phyloP scores from a whole-genome alignment of 345 rosid species.

The Citrus glauca region DNA sequence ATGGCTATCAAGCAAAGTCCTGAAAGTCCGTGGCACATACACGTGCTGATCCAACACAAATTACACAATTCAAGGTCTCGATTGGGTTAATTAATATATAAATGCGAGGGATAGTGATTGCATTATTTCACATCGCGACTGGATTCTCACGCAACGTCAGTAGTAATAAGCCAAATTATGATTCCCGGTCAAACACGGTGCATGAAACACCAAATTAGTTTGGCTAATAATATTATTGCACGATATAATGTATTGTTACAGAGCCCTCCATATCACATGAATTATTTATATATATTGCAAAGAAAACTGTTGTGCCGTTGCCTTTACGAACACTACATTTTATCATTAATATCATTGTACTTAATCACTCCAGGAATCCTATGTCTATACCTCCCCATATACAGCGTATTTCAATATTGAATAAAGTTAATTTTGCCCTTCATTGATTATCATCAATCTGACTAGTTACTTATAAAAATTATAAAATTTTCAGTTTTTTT shows the following conservation, averaged over 20 bases:
- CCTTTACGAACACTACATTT: constrained; percentile 51
- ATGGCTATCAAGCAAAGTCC: constrained; percentile 18
- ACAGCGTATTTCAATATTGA: background rate
- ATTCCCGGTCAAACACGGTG: constrained; percentile 61
- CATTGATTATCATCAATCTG: too few relatives aligned
- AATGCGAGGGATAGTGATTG: background rate
- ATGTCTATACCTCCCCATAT: background rate
- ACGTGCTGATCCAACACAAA: constrained; percentile 37
- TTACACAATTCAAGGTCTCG: constrained; percentile 31
- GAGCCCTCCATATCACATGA: background rate
- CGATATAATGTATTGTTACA: background rate
- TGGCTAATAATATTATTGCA: background rate
- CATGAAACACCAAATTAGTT: constrained; percentile 4
- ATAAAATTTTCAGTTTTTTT: background rate
- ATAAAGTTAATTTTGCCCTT: background rate
- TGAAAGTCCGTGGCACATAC: constrained; percentile 35
- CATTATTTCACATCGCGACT: constrained; percentile 14
- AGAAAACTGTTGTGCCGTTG: constrained; percentile 38
- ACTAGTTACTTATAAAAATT: too few relatives aligned
- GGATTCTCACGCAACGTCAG: constrained; percentile 45
- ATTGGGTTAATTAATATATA: constrained; percentile 12
- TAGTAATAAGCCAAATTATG: background rate
- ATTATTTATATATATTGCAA: background rate
- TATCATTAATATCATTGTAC: background rate
- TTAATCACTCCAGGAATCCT: constrained; percentile 9